A percentile compares a stretch with the other conserved stretches of the same genome.
These are phyloP conservation scores for Wickerhamomyces alni DNA, from an alignment of 805 yeast genomes.

Conservation along the genomic window DNA sequence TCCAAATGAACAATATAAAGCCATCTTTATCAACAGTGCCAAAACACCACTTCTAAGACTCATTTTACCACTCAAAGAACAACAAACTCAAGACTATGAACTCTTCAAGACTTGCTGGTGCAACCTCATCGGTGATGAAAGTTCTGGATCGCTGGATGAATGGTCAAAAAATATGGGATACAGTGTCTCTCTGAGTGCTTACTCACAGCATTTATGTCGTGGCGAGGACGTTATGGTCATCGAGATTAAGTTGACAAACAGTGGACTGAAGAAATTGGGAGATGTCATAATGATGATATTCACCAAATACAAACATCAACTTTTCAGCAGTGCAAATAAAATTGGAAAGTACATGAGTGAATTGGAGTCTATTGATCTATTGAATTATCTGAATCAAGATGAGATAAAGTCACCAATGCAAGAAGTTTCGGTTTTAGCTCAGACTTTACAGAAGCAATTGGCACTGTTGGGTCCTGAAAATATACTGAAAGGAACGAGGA, in stretches of 20 bases:
- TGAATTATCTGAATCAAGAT: slow-evolving; percentile 40
- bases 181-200: slow-evolving; percentile 37
- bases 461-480: slow-evolving; percentile 27
- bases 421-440: slow-evolving; percentile 40
- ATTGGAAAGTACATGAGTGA: slow-evolving; percentile 42
- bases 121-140: slow-evolving; percentile 59
- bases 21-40: slow-evolving; percentile 33
- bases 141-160: slow-evolving; percentile 41
- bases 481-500: slow-evolving; percentile 36
- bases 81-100: neutral
- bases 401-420: slow-evolving; percentile 34
- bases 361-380: slow-evolving; percentile 37
- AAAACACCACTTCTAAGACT: slow-evolving; percentile 36
- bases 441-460: slow-evolving; percentile 33
- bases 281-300: slow-evolving; percentile 31
- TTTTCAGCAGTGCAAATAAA: slow-evolving; percentile 15
- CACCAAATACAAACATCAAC: slow-evolving; percentile 10
- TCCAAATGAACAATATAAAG: slow-evolving; percentile 13
- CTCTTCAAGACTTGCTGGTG: slow-evolving; percentile 43
- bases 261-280: slow-evolving; percentile 35
- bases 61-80: slow-evolving; percentile 34
- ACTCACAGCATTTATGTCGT: slow-evolving; percentile 30
- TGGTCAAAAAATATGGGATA: slow-evolving; percentile 28
- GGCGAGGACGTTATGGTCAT: slow-evolving; percentile 38
- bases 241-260: slow-evolving; percentile 41